These are phyloP conservation scores for Fusarium caatingaense DNA, from an alignment of 2,329 filamentous ascomycete species.

Conservation along the genomic window DNA sequence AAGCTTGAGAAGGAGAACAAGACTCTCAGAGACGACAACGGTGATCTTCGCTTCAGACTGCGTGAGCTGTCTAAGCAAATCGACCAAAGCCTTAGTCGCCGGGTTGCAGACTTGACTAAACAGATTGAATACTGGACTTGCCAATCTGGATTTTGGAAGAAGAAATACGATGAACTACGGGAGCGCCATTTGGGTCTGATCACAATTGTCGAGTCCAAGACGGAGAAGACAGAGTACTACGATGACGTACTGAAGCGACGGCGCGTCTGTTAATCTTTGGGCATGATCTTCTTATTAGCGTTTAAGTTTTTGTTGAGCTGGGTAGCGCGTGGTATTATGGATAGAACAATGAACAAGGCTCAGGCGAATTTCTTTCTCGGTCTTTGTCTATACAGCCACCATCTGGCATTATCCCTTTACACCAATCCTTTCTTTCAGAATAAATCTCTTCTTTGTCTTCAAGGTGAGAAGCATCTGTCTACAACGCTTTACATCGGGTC, in stretches of 20 bases:
- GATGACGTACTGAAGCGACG: slow-evolving; percentile 51
- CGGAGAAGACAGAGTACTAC: slow-evolving; percentile 50
- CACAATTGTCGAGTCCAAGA: slow-evolving; percentile 47
- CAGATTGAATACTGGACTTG: slow-evolving; percentile 53
- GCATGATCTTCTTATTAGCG: neutral
- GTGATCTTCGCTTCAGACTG: slow-evolving; percentile 50
- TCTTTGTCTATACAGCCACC: slow-evolving; percentile 16
- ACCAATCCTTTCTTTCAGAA: neutral
- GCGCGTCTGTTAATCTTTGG: slow-evolving; percentile 43
- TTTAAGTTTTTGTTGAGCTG: slow-evolving; percentile 6
- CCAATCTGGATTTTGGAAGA: slow-evolving; percentile 48
- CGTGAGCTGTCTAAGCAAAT: slow-evolving; percentile 51
- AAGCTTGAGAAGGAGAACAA: slow-evolving; percentile 55
- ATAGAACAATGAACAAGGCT: slow-evolving; percentile 2
- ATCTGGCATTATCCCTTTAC: slow-evolving; percentile 6
- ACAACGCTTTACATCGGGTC: no score
- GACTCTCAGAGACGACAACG: slow-evolving; percentile 51
- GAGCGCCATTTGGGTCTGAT: slow-evolving; percentile 47
- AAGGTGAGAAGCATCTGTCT: neutral
- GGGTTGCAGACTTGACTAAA: slow-evolving; percentile 49
- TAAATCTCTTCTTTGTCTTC: neutral
- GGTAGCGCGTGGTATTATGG: neutral
- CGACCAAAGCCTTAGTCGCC: slow-evolving; percentile 47
- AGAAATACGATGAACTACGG: slow-evolving; percentile 45
- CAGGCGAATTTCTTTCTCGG: neutral